Base-by-base conservation (phyloP, 495 filamentous ascomycete genomes). In the Alectoria sarmentosa region DNA sequence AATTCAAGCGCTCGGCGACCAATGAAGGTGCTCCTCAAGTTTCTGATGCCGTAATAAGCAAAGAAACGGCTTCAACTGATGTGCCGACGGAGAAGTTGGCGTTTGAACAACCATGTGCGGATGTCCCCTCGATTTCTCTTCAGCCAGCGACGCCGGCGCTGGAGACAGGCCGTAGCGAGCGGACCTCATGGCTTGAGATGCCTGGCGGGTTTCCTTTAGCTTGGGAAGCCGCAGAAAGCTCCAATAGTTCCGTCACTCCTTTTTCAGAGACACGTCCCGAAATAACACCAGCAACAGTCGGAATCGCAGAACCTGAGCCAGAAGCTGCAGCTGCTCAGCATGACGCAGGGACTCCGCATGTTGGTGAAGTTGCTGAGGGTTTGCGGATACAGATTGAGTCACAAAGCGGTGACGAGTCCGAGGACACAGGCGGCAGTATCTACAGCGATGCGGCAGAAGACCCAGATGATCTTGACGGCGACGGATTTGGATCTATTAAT, bases 381-480 rank as follows among this genome's bases (percentile, higher is more conserved):
- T 56, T 75, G 48, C 65, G 63, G 10, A 69, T 62, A 21, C 73
- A 75, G 48, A 73, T 66, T 32, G 61, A 75, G 34, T 58, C 64
- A 21, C 60, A 69, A 36, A 73, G 70, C 37, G 71, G 70, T 28
- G 75, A 77, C 46, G 74, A 74, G 10, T 79, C 79, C 55, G 79
- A 78, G 37, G 84, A 85, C n/a, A 79, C 78, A 39, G 77, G 78
- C 34, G 77, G 80, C 38, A 93, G 89, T 73, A 81, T 93, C 57
- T 96, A 93, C 73, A 94, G 90, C 70, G 92, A 96, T 79, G 92
- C 92, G 4, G 86, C 86, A 49, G 92, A 96, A 70, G 88, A 91
- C 61, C 75, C 89, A 3, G 79, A 82, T 0, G 85, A 92, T 36
- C 59, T 79, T 21, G 87, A 89, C 48, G 86, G 86, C 8, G 85